Evolutionary conservation across 306 rosid species (phyloP).

Genomic region (Castanea sativa): DNA sequence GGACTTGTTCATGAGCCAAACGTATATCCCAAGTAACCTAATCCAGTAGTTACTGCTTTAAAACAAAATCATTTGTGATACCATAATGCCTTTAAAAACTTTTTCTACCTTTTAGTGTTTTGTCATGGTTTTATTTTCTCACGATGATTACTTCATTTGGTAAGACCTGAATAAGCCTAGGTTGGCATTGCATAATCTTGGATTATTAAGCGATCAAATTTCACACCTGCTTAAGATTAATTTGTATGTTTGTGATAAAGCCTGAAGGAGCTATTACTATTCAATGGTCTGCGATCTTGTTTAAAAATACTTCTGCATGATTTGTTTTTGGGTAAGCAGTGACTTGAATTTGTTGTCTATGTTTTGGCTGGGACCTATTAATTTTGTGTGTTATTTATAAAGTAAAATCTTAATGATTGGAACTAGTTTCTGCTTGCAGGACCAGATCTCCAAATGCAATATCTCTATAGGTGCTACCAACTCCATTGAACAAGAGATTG

Average conservation of each 20-base stretch:
- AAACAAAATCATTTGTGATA: neutral
- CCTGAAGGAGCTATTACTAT: neutral
- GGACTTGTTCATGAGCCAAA: neutral
- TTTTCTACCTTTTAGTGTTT: neutral
- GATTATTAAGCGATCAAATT: neutral
- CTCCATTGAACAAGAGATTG: constrained; percentile 29
- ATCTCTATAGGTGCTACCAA: constrained; percentile 26
- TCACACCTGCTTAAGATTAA: neutral
- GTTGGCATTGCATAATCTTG: neutral
- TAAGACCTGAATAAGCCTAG: neutral
- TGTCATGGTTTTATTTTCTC: neutral
- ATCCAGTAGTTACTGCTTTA: neutral
- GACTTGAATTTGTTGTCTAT: neutral
- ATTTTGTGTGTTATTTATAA: neutral
- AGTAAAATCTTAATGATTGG: constrained; percentile 1
- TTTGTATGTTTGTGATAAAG: neutral
- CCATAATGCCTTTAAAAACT: neutral
- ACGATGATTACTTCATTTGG: neutral
- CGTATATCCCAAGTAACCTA: neutral
- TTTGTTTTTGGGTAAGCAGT: neutral
- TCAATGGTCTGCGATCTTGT: neutral
- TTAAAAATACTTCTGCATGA: neutral
- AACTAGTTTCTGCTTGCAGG: constrained; percentile 38
- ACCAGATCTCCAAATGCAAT: constrained; percentile 49
- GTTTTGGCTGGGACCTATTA: neutral